Conservation (phyloP, 306 rosid species). For the Prunus salicina region DNA sequence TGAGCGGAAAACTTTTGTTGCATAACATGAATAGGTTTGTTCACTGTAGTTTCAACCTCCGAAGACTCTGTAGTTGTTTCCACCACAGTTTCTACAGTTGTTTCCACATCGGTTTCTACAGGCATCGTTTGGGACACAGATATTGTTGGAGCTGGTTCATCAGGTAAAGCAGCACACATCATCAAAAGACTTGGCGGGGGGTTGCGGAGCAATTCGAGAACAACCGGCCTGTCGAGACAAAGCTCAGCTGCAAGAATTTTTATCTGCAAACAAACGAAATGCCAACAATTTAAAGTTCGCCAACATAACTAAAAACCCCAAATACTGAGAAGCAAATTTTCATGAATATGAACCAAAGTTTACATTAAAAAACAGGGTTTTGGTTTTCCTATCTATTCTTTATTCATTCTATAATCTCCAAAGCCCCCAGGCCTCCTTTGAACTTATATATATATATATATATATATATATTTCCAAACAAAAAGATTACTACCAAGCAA, state of each 20-base stretch:
- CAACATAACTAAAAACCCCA: neutral
- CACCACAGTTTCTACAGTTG: slow-evolving; percentile 17
- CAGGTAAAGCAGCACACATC: slow-evolving; percentile 74
- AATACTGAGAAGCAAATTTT: neutral
- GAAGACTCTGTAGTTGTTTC: slow-evolving; percentile 27
- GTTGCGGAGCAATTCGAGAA: slow-evolving; percentile 78
- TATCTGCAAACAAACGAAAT: slow-evolving; percentile 46
- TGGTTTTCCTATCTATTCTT: neutral
- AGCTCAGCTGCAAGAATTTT: slow-evolving; percentile 86
- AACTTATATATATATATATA: neutral
- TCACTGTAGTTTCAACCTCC: slow-evolving; percentile 30
- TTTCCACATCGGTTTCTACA: slow-evolving; percentile 29
- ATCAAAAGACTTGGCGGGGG: slow-evolving; percentile 84
- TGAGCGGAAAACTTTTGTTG: slow-evolving; percentile 61
- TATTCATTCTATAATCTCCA: neutral
- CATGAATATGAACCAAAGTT: neutral
- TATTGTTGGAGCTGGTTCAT: slow-evolving; percentile 39
- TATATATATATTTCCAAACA: neutral
- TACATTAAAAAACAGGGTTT: neutral
- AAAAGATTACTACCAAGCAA: neutral
- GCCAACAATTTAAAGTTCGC: neutral
- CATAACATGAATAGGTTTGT: slow-evolving; percentile 67
- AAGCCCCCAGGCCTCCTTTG: neutral
- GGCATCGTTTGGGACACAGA: slow-evolving; percentile 39
- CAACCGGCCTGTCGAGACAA: slow-evolving; percentile 84